A percentile compares a stretch with the other conserved stretches of the same genome.
phyloP scores from a whole-genome alignment of 2,329 filamentous ascomycete species.

The Fusarium setosum region DNA sequence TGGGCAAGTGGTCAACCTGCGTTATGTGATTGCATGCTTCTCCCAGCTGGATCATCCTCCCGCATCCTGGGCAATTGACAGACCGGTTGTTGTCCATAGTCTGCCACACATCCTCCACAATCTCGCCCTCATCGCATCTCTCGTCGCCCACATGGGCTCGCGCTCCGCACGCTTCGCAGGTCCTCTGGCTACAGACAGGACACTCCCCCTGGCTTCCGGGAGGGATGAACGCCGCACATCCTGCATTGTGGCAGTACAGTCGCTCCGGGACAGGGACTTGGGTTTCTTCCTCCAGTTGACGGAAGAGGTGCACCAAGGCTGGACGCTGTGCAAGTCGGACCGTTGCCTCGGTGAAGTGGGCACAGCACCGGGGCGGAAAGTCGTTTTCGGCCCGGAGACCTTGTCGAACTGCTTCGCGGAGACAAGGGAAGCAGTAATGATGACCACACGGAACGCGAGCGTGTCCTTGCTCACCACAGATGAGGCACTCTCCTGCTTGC shows the following conservation, averaged over 20 bases:
- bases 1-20: not conserved
- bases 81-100: conserved; percentile 36
- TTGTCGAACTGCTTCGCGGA: conserved; percentile 26
- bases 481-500: conserved; percentile 24
- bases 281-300: conserved; percentile 30
- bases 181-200: conserved; percentile 14
- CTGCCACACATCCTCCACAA: conserved; percentile 37
- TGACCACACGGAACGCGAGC: conserved; percentile 27
- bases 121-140: conserved; percentile 17
- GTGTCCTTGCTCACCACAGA: conserved; percentile 22
- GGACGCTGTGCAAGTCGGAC: conserved; percentile 23
- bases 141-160: conserved; percentile 14
- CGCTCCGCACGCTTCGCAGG: conserved; percentile 23
- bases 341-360: conserved; percentile 20
- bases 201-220: conserved; percentile 8
- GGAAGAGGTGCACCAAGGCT: conserved; percentile 32
- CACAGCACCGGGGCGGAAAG: conserved; percentile 41
- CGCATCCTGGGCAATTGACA: conserved; percentile 40
- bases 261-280: conserved; percentile 5
- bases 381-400: conserved; percentile 31
- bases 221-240: conserved; percentile 38
- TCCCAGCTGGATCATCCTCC: conserved; percentile 28
- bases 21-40: conserved; percentile 43
- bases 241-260: conserved; percentile 37
- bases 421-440: conserved; percentile 35